Evolutionary conservation across 1,284 basidiomycete genomes (phyloP).

Genomic region (Prillingera fragicola): DNA sequence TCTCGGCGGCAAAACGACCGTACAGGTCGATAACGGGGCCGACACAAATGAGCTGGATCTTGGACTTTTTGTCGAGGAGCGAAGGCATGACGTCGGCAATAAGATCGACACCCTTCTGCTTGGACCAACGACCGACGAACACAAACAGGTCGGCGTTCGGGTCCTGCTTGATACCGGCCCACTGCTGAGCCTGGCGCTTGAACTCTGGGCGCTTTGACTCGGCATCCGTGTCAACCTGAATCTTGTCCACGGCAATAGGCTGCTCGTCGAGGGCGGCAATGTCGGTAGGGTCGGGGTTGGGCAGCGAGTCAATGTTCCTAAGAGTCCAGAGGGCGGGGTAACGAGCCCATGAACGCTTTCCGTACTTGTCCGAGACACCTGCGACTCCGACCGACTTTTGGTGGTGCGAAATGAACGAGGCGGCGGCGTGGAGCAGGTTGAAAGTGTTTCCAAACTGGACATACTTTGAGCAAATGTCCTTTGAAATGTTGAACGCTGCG

Average conservation of each 20-base stretch:
- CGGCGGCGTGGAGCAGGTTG: conserved; percentile 84
- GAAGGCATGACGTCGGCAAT: conserved; percentile 90
- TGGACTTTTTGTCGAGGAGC: conserved; percentile 75
- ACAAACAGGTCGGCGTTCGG: conserved; percentile 83
- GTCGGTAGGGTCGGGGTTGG: conserved; percentile 84
- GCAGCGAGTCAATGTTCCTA: conserved; percentile 86
- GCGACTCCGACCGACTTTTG: conserved; percentile 88
- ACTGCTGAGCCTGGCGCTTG: conserved; percentile 87
- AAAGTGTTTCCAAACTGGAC: conserved; percentile 95
- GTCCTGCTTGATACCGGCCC: conserved; percentile 85
- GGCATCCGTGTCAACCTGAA: conserved; percentile 71
- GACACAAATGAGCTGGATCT: conserved; percentile 78
- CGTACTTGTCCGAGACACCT: conserved; percentile 89
- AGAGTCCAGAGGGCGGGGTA: conserved; percentile 91
- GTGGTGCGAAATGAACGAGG: conserved; percentile 82
- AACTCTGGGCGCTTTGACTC: conserved; percentile 79
- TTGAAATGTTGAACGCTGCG: conserved; percentile 91
- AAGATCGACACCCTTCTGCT: conserved; percentile 90
- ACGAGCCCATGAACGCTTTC: conserved; percentile 88
- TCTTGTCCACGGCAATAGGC: conserved; percentile 63
- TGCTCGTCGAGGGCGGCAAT: conserved; percentile 82
- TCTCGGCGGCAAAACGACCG: conserved; percentile 87
- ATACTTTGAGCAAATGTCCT: conserved; percentile 88
- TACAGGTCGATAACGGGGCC: conserved; percentile 91
- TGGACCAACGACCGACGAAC: conserved; percentile 93